Base-by-base conservation (phyloP, 2,329 filamentous ascomycete genomes). In the Alternaria hordeiaustralica region DNA sequence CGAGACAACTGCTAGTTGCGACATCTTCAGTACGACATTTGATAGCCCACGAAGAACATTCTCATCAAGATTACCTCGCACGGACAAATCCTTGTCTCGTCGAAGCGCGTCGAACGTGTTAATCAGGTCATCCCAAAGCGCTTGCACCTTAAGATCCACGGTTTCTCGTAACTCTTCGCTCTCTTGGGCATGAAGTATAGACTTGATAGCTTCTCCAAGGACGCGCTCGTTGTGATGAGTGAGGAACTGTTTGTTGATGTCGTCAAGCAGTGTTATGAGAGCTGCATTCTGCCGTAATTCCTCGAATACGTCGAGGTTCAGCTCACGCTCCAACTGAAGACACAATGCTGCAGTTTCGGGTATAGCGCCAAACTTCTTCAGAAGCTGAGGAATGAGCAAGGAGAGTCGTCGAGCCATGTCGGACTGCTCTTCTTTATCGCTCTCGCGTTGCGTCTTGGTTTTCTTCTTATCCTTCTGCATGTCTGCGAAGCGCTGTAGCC, bases 281-380 rank as follows among this genome's bases (percentile, higher is more conserved):
- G 91, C 90, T 1, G 93, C 89, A 69, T 96, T 93, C 77, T 97
- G 94, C 55, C 94, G 90, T 41, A 98, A 84, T 74, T 97, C 92
- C 75, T 94, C 91, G 75, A 98, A 96, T 21, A 94, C 88, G 44
- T 95, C 92, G 1, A 97, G 86, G 69, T 97, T 92, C 21, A 99
- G 88, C 43, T 92, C 88, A 75, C 95, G 93, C 76, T 96, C 93
- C 46, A 99, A 84, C 30, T 93, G 89, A 23, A 99, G 85, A 49
- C 97, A 94, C 23, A 92, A 89, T 10, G 93, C 92, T 2, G 94
- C 94, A 23, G 95, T 94, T 73, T 92, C 90, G 15, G 96, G 92
- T 26, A 92, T 87, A n/a, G 94, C 92, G 6, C 96, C 95, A 72
- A 94, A 99, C 76, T 97, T 98, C 80, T 91, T 97, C 55, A 99